phyloP scores from a whole-genome alignment of 2,329 filamentous ascomycete genomes.

The Apiospora sp. region DNA sequence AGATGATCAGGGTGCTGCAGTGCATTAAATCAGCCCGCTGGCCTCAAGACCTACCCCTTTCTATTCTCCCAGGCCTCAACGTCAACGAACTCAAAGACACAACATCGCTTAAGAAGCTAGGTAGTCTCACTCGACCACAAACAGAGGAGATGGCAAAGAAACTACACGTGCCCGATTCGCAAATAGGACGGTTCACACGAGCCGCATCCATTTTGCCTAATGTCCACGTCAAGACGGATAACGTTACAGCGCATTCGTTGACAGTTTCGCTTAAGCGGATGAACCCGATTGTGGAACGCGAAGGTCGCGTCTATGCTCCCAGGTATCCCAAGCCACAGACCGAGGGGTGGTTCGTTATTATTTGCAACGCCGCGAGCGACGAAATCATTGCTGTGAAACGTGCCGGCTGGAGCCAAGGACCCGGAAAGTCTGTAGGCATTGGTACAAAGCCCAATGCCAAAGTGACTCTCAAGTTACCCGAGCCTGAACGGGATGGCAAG shows the following conservation, averaged over 20 bases:
- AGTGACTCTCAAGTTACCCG: constrained; percentile 68
- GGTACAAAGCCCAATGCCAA: constrained; percentile 60
- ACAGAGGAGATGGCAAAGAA: constrained; percentile 54
- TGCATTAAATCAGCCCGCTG: constrained; percentile 92
- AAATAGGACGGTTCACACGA: constrained; percentile 60
- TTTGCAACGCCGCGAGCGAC: constrained; percentile 71
- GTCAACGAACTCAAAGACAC: constrained; percentile 49
- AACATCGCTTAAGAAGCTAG: constrained; percentile 50
- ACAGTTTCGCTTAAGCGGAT: constrained; percentile 70
- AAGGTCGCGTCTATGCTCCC: constrained; percentile 84
- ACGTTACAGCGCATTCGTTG: constrained; percentile 69
- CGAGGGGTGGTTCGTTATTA: constrained; percentile 89
- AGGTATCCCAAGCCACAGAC: constrained; percentile 93
- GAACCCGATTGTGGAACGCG: constrained; percentile 70
- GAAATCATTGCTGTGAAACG: constrained; percentile 89
- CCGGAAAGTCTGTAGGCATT: constrained; percentile 42
- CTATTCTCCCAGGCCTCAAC: constrained; percentile 79
- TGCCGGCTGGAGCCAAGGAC: constrained; percentile 70
- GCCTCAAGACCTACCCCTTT: constrained; percentile 81
- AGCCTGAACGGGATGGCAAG: constrained; percentile 48
- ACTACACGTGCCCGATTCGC: constrained; percentile 56
- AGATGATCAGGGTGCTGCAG: constrained; percentile 87
- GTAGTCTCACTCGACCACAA: constrained; percentile 33
- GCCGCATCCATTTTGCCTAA: constrained; percentile 74
- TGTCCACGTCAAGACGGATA: constrained; percentile 67